Conservation (phyloP, 768 basidiomycete species). For the Tephrocybe sp. region DNA sequence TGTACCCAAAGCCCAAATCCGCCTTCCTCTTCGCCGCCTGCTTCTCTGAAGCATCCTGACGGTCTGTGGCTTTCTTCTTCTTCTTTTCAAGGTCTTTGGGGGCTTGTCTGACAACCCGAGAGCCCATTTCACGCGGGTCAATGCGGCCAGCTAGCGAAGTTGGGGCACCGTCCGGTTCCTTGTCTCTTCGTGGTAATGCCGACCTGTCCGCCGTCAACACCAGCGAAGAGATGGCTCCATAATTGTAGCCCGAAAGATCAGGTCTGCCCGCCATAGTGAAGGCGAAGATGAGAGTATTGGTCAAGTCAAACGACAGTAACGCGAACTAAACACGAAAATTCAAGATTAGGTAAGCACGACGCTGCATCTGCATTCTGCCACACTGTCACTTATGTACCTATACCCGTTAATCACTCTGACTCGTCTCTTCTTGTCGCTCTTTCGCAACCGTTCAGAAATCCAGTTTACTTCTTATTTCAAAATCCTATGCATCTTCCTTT, state of each 20-base stretch:
- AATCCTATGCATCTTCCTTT: too few species aligned
- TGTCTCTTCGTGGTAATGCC: slow-evolving; percentile 80
- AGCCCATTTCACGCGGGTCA: slow-evolving; percentile 90
- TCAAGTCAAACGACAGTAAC: background rate
- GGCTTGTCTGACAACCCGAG: slow-evolving; percentile 76
- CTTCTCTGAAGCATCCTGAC: slow-evolving; percentile 57
- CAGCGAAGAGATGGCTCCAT: slow-evolving; percentile 91
- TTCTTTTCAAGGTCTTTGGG: slow-evolving; percentile 93
- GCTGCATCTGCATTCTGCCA: background rate
- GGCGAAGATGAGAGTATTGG: slow-evolving; percentile 6
- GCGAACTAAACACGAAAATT: background rate
- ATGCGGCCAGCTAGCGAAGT: slow-evolving; percentile 92
- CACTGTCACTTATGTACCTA: too few species aligned
- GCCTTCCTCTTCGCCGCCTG: slow-evolving; percentile 55
- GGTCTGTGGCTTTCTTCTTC: slow-evolving; percentile 79
- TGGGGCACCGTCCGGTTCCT: slow-evolving; percentile 96
- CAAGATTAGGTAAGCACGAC: background rate
- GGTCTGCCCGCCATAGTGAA: slow-evolving; percentile 47
- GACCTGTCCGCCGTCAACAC: slow-evolving; percentile 92
- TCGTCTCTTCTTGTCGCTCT: too few species aligned
- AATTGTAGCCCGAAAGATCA: slow-evolving; percentile 92
- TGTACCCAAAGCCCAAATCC: slow-evolving; percentile 74
- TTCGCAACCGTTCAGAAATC: too few species aligned
- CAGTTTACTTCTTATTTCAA: too few species aligned
- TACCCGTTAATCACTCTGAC: too few species aligned